These are phyloP conservation scores for Aspergillus proliferans DNA, from an alignment of 2,329 filamentous ascomycete species.

Conservation along the genomic window DNA sequence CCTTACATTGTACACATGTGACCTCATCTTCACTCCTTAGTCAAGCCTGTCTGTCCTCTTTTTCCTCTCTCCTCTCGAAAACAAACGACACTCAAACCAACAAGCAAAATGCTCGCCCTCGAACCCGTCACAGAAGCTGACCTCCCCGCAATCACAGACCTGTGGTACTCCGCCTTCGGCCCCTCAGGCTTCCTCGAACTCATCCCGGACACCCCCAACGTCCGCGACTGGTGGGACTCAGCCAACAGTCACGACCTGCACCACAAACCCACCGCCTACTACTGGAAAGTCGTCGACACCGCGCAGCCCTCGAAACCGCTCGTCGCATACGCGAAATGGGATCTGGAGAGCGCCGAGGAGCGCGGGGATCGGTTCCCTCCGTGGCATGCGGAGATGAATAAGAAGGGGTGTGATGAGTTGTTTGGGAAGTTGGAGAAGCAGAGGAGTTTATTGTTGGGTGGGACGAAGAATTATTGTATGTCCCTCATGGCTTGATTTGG, in stretches of 20 bases:
- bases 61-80: neutral
- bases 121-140: conserved; percentile 17
- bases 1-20: neutral
- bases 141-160: conserved; percentile 14
- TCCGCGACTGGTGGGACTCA: conserved; percentile 21
- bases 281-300: conserved; percentile 23
- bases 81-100: neutral
- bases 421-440: conserved; percentile 15
- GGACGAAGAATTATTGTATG: conserved; percentile 22
- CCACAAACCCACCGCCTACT: conserved; percentile 18
- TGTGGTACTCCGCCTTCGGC: conserved; percentile 23
- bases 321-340: conserved; percentile 26
- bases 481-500: neutral
- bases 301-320: conserved; percentile 10
- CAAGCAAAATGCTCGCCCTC: conserved; percentile 9
- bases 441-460: conserved; percentile 18
- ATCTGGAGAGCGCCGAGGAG: conserved; percentile 16
- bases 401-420: conserved; percentile 11
- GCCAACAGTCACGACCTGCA: conserved; percentile 16
- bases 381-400: conserved; percentile 19
- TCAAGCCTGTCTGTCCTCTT: neutral
- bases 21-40: neutral
- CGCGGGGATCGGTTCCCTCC: conserved; percentile 22
- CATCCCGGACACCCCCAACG: conserved; percentile 22
- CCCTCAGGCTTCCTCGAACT: conserved; percentile 12